Base-by-base conservation (phyloP, 805 yeast genomes). In the Candida cerambycidarum region DNA sequence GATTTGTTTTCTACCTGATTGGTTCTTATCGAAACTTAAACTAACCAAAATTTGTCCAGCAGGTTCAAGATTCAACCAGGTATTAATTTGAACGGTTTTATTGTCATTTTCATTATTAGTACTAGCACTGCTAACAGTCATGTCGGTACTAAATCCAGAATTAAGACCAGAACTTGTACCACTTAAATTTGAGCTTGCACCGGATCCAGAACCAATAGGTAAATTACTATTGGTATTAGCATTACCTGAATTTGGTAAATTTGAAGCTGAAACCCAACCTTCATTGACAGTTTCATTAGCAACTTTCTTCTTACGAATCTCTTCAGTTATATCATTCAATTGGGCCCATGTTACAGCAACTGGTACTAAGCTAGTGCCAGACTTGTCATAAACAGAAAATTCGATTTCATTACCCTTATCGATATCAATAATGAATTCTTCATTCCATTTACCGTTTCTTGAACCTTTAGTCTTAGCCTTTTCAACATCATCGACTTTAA, bases 361-460 rank as follows among this genome's bases (percentile, higher is more conserved):
- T 0, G 99, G 98, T 7, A 83, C 80, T 46, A 75, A 67, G 38
- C 72, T 76, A 44, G 73, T 79, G 29, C 86, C 86, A 10, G 76
- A 69, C 53, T 82, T 83, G 61, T 93, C 99, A 61, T 84, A 89
- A 4, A 93, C 88, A 1, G 90, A 79, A 44, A 93, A 72, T 56
- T 90, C 97, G 33, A 90, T 75, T 65, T 93, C 99, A 57, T 92
- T 88, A 19, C 96, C 97, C 60, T 84, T 88, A 46, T 87, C 96
- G 32, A 93, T 85, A 29, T 80, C 81, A 44, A 93, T 77, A 41
- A 78, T 78, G 58, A 89, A 89, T 32, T 80, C 83, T 59, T 93
- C 99, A 58, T 78, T 75, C 87, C 95, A 87, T 52, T 83, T 79
- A 47, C 87, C 96, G 51, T 69, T 80, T 50, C 95, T 76, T 4